Evolutionary conservation across 1,284 basidiomycete species (phyloP).

Genomic region (Cutaneotrichosporon dermatis): DNA sequence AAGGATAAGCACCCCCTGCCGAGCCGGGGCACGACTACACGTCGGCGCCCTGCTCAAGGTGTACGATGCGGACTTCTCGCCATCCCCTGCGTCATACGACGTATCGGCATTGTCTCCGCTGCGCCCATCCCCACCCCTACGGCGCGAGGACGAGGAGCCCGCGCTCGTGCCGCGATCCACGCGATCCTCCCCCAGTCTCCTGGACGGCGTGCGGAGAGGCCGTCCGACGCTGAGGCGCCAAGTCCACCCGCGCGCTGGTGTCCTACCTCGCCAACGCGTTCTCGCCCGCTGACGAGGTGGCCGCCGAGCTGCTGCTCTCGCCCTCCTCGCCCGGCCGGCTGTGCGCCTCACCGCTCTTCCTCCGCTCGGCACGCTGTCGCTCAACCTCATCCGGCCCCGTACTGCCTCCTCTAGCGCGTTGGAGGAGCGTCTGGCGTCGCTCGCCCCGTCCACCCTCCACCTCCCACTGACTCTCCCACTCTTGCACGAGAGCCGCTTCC

Average conservation of each 20-base stretch:
- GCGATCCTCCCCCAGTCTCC: slow-evolving; percentile 26
- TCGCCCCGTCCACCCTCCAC: slow-evolving; percentile 30
- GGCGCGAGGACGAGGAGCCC: slow-evolving; percentile 24
- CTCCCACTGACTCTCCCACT: slow-evolving; percentile 35
- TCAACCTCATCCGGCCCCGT: slow-evolving; percentile 34
- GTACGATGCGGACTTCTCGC: slow-evolving; percentile 39
- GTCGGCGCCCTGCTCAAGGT: slow-evolving; percentile 46
- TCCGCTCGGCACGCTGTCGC: slow-evolving; percentile 40
- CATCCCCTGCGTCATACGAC: slow-evolving; percentile 39
- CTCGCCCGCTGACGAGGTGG: slow-evolving; percentile 30
- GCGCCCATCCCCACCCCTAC: slow-evolving; percentile 36
- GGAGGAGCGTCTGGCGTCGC: slow-evolving; percentile 9
- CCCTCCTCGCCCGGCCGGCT: slow-evolving; percentile 37
- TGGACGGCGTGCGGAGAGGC: neutral
- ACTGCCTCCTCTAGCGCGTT: slow-evolving; percentile 11
- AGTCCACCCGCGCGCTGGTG: slow-evolving; percentile 24
- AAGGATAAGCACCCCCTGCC: slow-evolving; percentile 38
- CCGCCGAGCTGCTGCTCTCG: slow-evolving; percentile 38
- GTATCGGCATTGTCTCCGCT: slow-evolving; percentile 41
- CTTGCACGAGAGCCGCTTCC: slow-evolving; percentile 37
- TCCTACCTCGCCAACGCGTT: slow-evolving; percentile 35
- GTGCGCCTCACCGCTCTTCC: slow-evolving; percentile 26
- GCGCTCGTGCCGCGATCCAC: slow-evolving; percentile 40
- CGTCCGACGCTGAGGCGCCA: neutral
- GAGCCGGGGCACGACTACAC: slow-evolving; percentile 24